Percentiles rank a stretch among this genome's conserved stretches.
These are phyloP conservation scores for Colletotrichum acutatum DNA, from an alignment of 2,329 filamentous ascomycete species.

Conservation along the genomic window DNA sequence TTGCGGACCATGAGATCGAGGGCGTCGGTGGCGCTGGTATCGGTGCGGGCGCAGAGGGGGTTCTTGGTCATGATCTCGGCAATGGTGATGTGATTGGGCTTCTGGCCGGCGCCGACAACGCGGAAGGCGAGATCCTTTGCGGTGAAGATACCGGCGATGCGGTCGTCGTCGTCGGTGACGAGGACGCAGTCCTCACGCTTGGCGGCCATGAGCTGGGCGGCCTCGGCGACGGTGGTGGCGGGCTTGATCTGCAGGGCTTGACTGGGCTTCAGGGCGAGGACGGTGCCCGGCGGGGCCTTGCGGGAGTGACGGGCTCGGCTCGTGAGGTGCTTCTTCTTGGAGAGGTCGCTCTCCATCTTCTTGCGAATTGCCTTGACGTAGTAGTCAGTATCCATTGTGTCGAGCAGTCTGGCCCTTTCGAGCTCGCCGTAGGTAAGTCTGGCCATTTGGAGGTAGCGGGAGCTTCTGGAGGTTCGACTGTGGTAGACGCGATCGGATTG, in stretches of 20 bases:
- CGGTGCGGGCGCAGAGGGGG: conserved; percentile 94
- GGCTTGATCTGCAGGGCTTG: conserved; percentile 98
- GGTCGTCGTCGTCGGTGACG: conserved; percentile 96
- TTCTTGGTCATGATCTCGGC: conserved; percentile 99
- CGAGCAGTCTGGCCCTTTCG: conserved; percentile 30
- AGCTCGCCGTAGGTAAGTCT: conserved; percentile 35
- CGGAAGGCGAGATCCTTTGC: conserved; percentile 98
- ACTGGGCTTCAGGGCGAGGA: conserved; percentile 94
- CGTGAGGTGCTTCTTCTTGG: conserved; percentile 91
- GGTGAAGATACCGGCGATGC: conserved; percentile 98
- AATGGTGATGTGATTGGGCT: conserved; percentile 90
- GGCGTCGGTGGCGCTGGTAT: conserved; percentile 97
- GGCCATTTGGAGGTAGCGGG: conserved; percentile 12
- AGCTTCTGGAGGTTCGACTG: neutral
- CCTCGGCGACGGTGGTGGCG: conserved; percentile 91
- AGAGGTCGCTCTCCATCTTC: conserved; percentile 97
- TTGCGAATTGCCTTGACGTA: conserved; percentile 84
- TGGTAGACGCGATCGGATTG: neutral
- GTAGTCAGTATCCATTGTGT: conserved; percentile 45
- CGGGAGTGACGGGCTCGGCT: conserved; percentile 84
- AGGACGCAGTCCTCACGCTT: conserved; percentile 98
- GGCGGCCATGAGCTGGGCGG: conserved; percentile 97
- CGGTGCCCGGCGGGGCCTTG: conserved; percentile 95
- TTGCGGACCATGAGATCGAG: conserved; percentile 98
- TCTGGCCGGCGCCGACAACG: conserved; percentile 90